These are phyloP conservation scores for Nicotiana paniculata DNA, from an alignment of 257 asterid species.

Conservation along the genomic window DNA sequence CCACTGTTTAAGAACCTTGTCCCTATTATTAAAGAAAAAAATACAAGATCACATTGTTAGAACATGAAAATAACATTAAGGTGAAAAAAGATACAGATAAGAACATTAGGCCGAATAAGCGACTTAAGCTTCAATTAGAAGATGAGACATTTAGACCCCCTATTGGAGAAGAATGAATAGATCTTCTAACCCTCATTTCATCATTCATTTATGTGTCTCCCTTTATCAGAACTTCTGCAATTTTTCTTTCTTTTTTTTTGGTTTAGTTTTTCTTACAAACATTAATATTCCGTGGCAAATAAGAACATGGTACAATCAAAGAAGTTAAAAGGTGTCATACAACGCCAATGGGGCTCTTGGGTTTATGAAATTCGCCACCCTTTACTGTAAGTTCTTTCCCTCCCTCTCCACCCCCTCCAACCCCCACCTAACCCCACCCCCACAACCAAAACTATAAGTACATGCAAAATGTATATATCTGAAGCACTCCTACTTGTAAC, in stretches of 20 bases:
- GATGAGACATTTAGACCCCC: too few species aligned
- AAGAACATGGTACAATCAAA: conserved; percentile 49
- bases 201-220: neutral
- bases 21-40: too few species aligned
- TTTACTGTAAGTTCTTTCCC: conserved; percentile 31
- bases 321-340: conserved; percentile 83
- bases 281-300: neutral
- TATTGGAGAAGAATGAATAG: too few species aligned
- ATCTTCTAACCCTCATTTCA: neutral
- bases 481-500: neutral
- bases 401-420: too few species aligned
- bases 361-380: conserved; percentile 84
- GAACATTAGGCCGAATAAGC: too few species aligned
- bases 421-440: too few species aligned
- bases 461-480: neutral
- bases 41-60: too few species aligned
- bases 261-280: neutral
- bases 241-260: neutral
- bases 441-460: neutral
- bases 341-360: conserved; percentile 92
- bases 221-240: neutral
- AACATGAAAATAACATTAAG: too few species aligned
- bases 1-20: too few species aligned
- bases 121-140: too few species aligned
- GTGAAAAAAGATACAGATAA: too few species aligned